Conservation (phyloP, 1,284 basidiomycete genomes). For the Erythrobasidium hasegawianum region DNA sequence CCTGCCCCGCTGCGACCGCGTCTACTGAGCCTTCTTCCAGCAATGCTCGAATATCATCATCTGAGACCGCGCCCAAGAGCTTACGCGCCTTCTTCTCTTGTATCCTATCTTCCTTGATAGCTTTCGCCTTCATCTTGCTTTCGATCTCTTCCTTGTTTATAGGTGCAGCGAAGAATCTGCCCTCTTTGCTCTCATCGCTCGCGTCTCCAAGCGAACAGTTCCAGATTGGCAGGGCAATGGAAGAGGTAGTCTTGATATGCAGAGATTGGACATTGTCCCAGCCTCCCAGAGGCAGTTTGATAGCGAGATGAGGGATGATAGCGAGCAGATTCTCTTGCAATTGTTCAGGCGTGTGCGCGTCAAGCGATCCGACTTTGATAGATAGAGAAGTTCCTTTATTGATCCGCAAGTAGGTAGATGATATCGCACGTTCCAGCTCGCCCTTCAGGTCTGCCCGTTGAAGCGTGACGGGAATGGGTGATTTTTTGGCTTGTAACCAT, state of each 20-base stretch:
- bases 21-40: slow-evolving; percentile 44
- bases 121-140: slow-evolving; percentile 36
- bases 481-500: slow-evolving; percentile 96
- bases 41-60: slow-evolving; percentile 22
- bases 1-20: no score
- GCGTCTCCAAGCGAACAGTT: slow-evolving; percentile 56
- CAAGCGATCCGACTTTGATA: slow-evolving; percentile 71
- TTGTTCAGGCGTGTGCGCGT: slow-evolving; percentile 66
- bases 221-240: slow-evolving; percentile 84
- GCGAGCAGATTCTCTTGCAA: slow-evolving; percentile 73
- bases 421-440: slow-evolving; percentile 84
- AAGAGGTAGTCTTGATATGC: slow-evolving; percentile 84
- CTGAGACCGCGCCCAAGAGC: slow-evolving; percentile 4
- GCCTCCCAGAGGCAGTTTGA: slow-evolving; percentile 63
- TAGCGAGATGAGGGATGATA: slow-evolving; percentile 72
- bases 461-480: slow-evolving; percentile 82
- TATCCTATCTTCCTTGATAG: slow-evolving; percentile 41
- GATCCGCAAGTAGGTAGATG: slow-evolving; percentile 89
- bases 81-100: slow-evolving; percentile 32
- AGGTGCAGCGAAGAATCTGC: slow-evolving; percentile 30
- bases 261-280: slow-evolving; percentile 91
- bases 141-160: slow-evolving; percentile 42
- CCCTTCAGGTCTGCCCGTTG: slow-evolving; percentile 75
- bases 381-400: slow-evolving; percentile 74
- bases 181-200: slow-evolving; percentile 45